A percentile compares a stretch with the other conserved stretches of the same genome.
Conservation (phyloP, 2,329 filamentous ascomycete species). For the Colletotrichum somersetense region DNA sequence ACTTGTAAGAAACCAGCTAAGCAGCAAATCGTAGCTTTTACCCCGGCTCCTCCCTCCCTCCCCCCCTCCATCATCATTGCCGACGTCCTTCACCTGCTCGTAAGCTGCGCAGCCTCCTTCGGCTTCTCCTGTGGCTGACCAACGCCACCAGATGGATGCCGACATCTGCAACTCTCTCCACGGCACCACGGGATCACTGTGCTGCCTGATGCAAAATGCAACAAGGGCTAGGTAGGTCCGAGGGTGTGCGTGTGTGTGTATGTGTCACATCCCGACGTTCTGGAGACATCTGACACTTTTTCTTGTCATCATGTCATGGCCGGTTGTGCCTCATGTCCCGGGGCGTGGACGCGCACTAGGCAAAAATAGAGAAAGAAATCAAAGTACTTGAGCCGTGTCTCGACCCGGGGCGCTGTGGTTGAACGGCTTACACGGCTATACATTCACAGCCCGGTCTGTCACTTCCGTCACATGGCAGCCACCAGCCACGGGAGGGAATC, state of each 20-base stretch:
- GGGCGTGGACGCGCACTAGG: neutral
- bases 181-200: conserved; percentile 17
- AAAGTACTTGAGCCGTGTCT: conserved; percentile 9
- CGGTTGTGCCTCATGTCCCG: conserved; percentile 22
- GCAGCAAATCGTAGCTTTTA: conserved; percentile 27
- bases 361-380: neutral
- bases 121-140: neutral
- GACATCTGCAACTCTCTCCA: neutral
- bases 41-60: neutral
- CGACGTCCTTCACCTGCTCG: conserved; percentile 16
- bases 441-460: neutral
- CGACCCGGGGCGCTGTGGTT: neutral
- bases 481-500: neutral
- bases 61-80: neutral
- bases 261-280: conserved; percentile 29
- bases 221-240: neutral
- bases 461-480: conserved; percentile 10
- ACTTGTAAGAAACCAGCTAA: neutral
- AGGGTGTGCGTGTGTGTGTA: conserved; percentile 11
- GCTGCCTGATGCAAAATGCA: neutral
- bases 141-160: conserved; percentile 2
- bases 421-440: neutral
- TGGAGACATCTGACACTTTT: conserved; percentile 15
- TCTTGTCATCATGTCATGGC: no score
- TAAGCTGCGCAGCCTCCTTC: neutral